Evolutionary conservation across 1,139 yeast species (phyloP), one percentile per base, ranked within the genome.

Genomic region (Kluyveromyces marxianus): DNA sequence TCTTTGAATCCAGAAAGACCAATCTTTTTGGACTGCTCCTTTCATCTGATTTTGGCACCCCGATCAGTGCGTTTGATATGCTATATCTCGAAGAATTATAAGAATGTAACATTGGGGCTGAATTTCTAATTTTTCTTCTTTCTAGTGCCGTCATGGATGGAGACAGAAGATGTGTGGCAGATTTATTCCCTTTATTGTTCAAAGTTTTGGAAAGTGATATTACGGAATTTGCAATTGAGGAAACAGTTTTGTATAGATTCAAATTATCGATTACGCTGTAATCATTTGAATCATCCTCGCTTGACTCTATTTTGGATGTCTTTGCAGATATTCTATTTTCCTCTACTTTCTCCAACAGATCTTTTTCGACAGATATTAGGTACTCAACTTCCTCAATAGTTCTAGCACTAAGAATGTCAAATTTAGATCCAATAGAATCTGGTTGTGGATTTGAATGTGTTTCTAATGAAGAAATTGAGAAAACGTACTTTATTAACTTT

Each of bases 381-480:
- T 59, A 66, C 48, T 73, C 75, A 25, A 86, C 76, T 60, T 88
- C 95, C 54, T 83, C 87, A 37, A 86, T 75, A 1, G 87, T 83
- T 54, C 94, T 70, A 2, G 94, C 92, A 60, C 94, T 82, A 48
- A 88, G 68, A 10, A 85, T 70, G 65, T 88, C 97, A 45, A 83
- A 74, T 52, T 82, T 74, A 3, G 71, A 71, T 4, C 72, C 72
- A 3, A 58, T 58, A 7, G 60, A 44, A 5, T 54, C 59, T 39
- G 48, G 50, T 4, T 44, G 39, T 14, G 49, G 51, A 30, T 50
- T 44, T 3, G 49, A 48, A 29, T 48, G 49, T 24, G 46, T 50
- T 35, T 63, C 65, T 32, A 64, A 49, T 14, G 69, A 62, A n/a
- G 69, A 62, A 14, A 68, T 62, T 1, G 72, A 68, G 3, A 69